Base-by-base conservation (phyloP, 1,139 yeast species). In the Yamadazyma buinensis region DNA sequence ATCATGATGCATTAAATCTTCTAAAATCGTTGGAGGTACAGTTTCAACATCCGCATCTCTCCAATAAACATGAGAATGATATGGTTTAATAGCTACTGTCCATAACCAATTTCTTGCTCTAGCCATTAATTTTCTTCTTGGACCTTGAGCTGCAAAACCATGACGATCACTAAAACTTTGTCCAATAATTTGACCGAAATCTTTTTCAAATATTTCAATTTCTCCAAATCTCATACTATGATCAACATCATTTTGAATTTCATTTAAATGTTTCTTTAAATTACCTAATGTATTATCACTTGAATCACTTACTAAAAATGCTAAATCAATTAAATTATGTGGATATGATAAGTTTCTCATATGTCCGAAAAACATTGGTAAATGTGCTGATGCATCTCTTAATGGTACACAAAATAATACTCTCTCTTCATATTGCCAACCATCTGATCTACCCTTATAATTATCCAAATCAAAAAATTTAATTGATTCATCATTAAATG, bases 321-420 rank as follows among this genome's bases (percentile, higher is more conserved):
- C 80, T 44, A 76, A 59, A 49, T 76, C 82, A 30, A 76, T 73
- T 41, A 75, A 56, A 43, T 69, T 56, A 49, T 76, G 81, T 10
- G 81, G 81, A 46, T 75, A 76, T 3, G 80, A 71, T 52, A 76
- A 60, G 52, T 75, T 75, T 41, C 53, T 59, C 77, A 76, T 67
- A 47, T 75, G 80, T 20, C 71, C 64, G 44, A 76, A 76, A 47
- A 75, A 75, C 82, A 75, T 76, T 23, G 81, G 80, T 47, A 76
- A 61, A 50, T 75, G 81, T n/a, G 74, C 68, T 5, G 79, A 75
- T 1, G 82, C 82, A 50, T 76, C 81, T 57, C 82, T 59, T 43
- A 76, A 59, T 1, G 82, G 82, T 5, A 76, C 81, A 45, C 80
- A 73, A 46, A 76, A 73, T 26, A 75, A 50, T 15, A 76, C 77